Evolutionary conservation across 208 protist genomes (phyloP).

Genomic region (Leishmania gerbilli): DNA sequence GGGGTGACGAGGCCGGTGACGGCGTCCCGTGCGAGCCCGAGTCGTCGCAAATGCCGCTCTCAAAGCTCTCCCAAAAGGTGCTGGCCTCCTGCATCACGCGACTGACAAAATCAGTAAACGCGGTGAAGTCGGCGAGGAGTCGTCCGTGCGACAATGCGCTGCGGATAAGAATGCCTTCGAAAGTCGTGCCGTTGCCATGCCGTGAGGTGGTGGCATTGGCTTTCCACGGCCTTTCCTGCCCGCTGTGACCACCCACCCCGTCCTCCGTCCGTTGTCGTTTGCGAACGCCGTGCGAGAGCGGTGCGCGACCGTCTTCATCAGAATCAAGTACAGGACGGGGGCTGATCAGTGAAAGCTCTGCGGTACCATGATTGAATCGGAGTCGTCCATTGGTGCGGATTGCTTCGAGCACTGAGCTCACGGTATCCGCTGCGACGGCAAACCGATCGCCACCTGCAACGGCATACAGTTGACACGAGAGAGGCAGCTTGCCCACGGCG

Average conservation of each 20-base stretch:
- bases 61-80: slow-evolving; percentile 44
- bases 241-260: neutral
- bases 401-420: neutral
- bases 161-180: slow-evolving; percentile 45
- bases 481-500: slow-evolving; percentile 9
- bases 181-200: neutral
- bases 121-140: slow-evolving; percentile 47
- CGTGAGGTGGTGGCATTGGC: neutral
- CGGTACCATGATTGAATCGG: slow-evolving; percentile 16
- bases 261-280: slow-evolving; percentile 14
- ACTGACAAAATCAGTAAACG: slow-evolving; percentile 50
- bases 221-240: neutral
- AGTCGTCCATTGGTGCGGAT: slow-evolving; percentile 5
- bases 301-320: neutral
- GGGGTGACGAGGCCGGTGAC: neutral
- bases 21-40: neutral
- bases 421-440: slow-evolving; percentile 8
- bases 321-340: neutral
- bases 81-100: slow-evolving; percentile 36
- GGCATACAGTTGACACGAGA: slow-evolving; percentile 35
- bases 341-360: slow-evolving; percentile 15
- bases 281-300: neutral
- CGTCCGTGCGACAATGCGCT: slow-evolving; percentile 65
- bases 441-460: slow-evolving; percentile 32
- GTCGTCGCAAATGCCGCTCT: slow-evolving; percentile 13